phyloP scores from a whole-genome alignment of 2,329 filamentous ascomycete species.

The Sordariomycetes sp. region DNA sequence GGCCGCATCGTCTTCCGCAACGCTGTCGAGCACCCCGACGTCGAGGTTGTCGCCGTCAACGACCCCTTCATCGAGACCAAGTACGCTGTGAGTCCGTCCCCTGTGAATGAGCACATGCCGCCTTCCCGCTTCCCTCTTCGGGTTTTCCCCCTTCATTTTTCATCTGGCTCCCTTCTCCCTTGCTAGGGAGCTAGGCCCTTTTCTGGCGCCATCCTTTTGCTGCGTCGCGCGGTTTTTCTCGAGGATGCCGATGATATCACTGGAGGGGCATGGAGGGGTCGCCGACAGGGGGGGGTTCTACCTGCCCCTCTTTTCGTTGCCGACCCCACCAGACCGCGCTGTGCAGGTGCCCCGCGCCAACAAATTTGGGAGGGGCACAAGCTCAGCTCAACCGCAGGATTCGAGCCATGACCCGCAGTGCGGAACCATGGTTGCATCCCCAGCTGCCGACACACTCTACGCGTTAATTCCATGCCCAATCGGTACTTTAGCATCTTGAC shows the following conservation, averaged over 20 bases:
- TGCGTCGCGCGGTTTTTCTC: not conserved
- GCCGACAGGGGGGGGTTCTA: not conserved
- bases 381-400: not conserved
- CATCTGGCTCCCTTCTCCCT: not conserved
- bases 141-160: not conserved
- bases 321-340: not conserved
- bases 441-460: too few species aligned
- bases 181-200: not conserved
- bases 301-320: not conserved
- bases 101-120: too few species aligned
- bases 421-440: not conserved
- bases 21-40: conserved; percentile 77
- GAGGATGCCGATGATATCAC: conserved; percentile 1
- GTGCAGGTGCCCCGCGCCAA: conserved; percentile 1
- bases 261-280: not conserved
- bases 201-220: not conserved
- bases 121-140: too few species aligned
- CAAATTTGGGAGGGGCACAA: conserved; percentile 2
- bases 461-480: too few species aligned
- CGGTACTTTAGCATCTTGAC: too few species aligned
- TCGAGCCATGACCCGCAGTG: not conserved
- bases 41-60: conserved; percentile 94
- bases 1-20: conserved; percentile 99
- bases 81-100: too few species aligned
- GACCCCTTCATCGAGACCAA: conserved; percentile 99